Percentiles rank a stretch among this genome's conserved stretches.
Conservation (phyloP, 345 rosid species). For the Toxicodendron radicans region DNA sequence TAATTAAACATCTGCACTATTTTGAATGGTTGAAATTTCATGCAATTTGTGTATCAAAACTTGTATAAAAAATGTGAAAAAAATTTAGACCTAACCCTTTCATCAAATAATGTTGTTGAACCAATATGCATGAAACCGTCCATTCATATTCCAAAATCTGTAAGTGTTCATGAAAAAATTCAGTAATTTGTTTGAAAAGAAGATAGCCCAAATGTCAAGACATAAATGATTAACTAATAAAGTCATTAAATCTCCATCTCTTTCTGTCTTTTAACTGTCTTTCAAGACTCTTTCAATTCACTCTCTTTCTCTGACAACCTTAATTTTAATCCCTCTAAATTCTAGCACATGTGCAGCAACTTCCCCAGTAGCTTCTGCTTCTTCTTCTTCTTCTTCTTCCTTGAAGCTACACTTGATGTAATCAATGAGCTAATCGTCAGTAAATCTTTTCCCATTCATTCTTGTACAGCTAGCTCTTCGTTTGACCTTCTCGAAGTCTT, state of each 20-base stretch:
- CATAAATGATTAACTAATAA: background rate
- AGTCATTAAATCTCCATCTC: background rate
- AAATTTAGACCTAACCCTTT: no score
- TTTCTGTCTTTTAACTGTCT: conserved; percentile 15
- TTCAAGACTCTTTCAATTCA: background rate
- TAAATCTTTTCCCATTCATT: background rate
- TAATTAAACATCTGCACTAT: no score
- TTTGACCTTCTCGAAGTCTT: conserved; percentile 43
- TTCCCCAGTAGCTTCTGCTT: conserved; percentile 11
- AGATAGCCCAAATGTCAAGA: background rate
- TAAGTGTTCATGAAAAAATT: background rate
- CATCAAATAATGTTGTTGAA: no score
- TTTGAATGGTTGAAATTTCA: no score
- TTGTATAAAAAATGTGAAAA: no score
- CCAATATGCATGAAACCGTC: no score
- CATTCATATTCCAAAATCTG: background rate
- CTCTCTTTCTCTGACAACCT: conserved; percentile 5
- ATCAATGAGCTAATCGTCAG: background rate
- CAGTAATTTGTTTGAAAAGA: no score
- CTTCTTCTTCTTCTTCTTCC: background rate
- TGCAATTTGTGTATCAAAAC: no score
- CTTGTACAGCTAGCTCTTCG: conserved; percentile 6
- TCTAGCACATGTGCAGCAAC: conserved; percentile 1
- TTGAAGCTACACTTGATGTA: background rate
- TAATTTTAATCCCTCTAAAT: background rate